These are phyloP conservation scores for Pseudonitzschia multiseries DNA, from an alignment of 108 stramenopile species.

Conservation along the genomic window DNA sequence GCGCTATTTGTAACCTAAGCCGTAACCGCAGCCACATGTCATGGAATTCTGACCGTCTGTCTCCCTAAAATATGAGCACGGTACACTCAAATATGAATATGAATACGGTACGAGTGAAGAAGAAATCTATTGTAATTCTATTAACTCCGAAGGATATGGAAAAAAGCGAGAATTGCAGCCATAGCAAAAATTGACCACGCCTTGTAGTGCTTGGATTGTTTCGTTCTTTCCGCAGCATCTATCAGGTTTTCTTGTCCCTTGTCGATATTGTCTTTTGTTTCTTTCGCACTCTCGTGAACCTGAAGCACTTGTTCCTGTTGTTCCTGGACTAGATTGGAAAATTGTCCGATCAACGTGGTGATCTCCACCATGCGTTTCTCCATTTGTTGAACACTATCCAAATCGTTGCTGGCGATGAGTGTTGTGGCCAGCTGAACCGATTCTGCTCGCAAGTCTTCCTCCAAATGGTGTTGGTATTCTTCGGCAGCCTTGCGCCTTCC, in stretches of 20 bases:
- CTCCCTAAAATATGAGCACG: too few relatives aligned
- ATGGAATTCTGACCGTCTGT: too few relatives aligned
- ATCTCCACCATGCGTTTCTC: constrained; percentile 83
- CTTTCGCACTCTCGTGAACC: constrained; percentile 65
- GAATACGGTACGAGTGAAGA: too few relatives aligned
- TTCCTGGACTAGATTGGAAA: constrained; percentile 72
- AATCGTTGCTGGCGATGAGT: constrained; percentile 56
- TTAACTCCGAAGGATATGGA: constrained; percentile 57
- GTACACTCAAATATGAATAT: too few relatives aligned
- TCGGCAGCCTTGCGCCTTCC: constrained; percentile 19
- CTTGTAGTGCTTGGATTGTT: constrained; percentile 74
- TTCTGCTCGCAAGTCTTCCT: constrained; percentile 64
- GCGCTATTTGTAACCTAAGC: too few relatives aligned
- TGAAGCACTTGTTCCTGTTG: constrained; percentile 76
- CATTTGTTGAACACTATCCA: constrained; percentile 79
- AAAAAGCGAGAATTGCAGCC: constrained; percentile 66
- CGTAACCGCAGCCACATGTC: too few relatives aligned
- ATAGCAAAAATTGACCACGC: constrained; percentile 65
- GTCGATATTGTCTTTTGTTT: constrained; percentile 74
- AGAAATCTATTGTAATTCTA: background rate
- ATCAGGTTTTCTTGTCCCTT: constrained; percentile 80
- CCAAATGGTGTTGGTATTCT: constrained; percentile 29
- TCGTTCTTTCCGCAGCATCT: constrained; percentile 69
- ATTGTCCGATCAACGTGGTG: constrained; percentile 72
- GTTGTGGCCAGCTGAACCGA: constrained; percentile 52